Conservation (phyloP, 306 rosid species). For the Potentilla sterilis region DNA sequence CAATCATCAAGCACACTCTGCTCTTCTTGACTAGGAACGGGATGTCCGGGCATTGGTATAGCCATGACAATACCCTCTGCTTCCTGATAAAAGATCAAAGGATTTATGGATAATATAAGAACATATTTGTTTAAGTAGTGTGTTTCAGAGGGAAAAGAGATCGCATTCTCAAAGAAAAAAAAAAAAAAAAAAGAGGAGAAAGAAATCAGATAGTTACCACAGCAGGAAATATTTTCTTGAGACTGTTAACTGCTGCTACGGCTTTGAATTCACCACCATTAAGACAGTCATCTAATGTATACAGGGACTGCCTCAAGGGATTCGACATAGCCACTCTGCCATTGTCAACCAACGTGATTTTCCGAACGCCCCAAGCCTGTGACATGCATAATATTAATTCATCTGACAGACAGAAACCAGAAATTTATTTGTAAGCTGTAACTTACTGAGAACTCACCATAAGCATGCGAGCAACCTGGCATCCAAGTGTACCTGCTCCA, state of each 20-base stretch:
- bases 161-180: too few relatives aligned
- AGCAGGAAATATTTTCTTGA: constrained; percentile 79
- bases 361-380: constrained; percentile 97
- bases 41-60: constrained; percentile 99
- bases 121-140: constrained; percentile 2
- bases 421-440: constrained; percentile 12
- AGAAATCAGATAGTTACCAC: constrained; percentile 56
- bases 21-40: constrained; percentile 65
- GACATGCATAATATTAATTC: constrained; percentile 22
- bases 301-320: constrained; percentile 96
- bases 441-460: constrained; percentile 63
- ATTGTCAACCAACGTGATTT: constrained; percentile 82
- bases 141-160: constrained; percentile 3
- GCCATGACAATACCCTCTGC: constrained; percentile 88
- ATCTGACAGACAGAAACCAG: constrained; percentile 14
- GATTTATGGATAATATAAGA: constrained; percentile 18
- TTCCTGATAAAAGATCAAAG: constrained; percentile 49
- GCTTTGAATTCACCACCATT: constrained; percentile 88
- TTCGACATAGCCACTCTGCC: constrained; percentile 98
- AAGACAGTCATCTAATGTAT: constrained; percentile 87
- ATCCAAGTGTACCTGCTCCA: constrained; percentile 98
- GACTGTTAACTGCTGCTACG: constrained; percentile 80
- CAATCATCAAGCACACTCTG: constrained; percentile 65
- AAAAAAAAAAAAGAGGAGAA: background rate
- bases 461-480: constrained; percentile 98